Conservation (phyloP, 306 rosid genomes). For the Malus sieversii region DNA sequence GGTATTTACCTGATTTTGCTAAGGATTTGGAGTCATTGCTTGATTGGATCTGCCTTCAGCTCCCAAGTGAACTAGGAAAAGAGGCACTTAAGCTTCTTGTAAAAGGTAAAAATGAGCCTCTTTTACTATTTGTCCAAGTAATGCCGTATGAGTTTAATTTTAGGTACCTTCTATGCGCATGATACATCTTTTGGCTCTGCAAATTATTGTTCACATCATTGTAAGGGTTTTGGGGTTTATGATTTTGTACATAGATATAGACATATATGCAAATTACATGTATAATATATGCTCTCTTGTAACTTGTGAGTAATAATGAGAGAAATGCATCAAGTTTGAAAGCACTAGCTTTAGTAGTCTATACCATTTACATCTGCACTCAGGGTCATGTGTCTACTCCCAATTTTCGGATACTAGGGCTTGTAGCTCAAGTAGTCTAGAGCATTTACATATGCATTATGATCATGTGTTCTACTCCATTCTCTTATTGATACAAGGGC, state of each 20-base stretch:
- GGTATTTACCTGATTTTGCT: slow-evolving; percentile 85
- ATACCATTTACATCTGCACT: neutral
- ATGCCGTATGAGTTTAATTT: slow-evolving; percentile 83
- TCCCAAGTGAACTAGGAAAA: slow-evolving; percentile 80
- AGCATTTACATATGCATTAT: neutral
- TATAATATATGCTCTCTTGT: slow-evolving; percentile 7
- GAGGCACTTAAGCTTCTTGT: slow-evolving; percentile 74
- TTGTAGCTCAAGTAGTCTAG: neutral
- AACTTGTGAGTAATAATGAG: slow-evolving; percentile 13
- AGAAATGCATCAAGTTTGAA: neutral
- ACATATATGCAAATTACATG: neutral
- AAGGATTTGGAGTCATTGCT: slow-evolving; percentile 85
- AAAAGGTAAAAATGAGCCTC: slow-evolving; percentile 42
- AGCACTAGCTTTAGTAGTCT: neutral
- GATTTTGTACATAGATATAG: slow-evolving; percentile 39
- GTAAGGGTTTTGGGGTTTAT: slow-evolving; percentile 21
- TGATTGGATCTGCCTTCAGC: slow-evolving; percentile 90
- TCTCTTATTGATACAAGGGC: too few relatives aligned
- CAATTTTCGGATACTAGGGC: neutral
- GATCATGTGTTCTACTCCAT: neutral
- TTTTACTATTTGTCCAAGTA: slow-evolving; percentile 67
- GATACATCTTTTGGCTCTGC: slow-evolving; percentile 5
- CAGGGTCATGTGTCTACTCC: neutral
- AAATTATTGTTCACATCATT: slow-evolving; percentile 1
- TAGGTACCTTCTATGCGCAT: slow-evolving; percentile 79